A percentile compares a stretch with the other conserved stretches of the same genome.
These are phyloP conservation scores for Pythium sp. DNA, from an alignment of 352 stramenopile genomes.

Conservation along the genomic window DNA sequence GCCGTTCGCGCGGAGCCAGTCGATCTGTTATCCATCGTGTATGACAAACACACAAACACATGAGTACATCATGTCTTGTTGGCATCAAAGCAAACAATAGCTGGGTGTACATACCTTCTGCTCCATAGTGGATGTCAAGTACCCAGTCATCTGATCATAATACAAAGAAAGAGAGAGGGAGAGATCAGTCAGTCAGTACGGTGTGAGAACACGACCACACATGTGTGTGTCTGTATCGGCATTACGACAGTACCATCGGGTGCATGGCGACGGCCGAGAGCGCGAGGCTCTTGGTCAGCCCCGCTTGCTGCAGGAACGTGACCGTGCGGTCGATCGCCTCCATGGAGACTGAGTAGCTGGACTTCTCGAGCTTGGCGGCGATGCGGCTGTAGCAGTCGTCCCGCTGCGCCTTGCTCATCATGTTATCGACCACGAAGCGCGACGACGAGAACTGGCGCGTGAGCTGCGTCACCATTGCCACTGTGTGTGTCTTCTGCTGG, in stretches of 20 bases:
- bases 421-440: neutral
- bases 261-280: slow-evolving; percentile 33
- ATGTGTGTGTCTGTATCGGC: neutral
- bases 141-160: slow-evolving; percentile 25
- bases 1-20: slow-evolving; percentile 30
- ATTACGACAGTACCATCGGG: slow-evolving; percentile 23
- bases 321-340: slow-evolving; percentile 27
- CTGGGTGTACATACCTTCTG: slow-evolving; percentile 27
- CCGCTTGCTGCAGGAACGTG: slow-evolving; percentile 29
- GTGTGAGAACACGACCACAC: neutral
- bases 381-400: slow-evolving; percentile 37
- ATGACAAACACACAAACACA: neutral
- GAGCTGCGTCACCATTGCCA: neutral
- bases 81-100: neutral
- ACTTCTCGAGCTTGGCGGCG: slow-evolving; percentile 27
- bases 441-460: neutral
- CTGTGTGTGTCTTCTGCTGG: neutral
- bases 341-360: slow-evolving; percentile 18
- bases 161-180: neutral
- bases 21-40: slow-evolving; percentile 19
- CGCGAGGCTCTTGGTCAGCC: slow-evolving; percentile 28
- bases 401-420: slow-evolving; percentile 17
- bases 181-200: neutral
- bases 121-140: slow-evolving; percentile 30
- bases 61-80: too few species aligned